Evolutionary conservation across 805 yeast genomes (phyloP).

Genomic region (Candida insectorum): DNA sequence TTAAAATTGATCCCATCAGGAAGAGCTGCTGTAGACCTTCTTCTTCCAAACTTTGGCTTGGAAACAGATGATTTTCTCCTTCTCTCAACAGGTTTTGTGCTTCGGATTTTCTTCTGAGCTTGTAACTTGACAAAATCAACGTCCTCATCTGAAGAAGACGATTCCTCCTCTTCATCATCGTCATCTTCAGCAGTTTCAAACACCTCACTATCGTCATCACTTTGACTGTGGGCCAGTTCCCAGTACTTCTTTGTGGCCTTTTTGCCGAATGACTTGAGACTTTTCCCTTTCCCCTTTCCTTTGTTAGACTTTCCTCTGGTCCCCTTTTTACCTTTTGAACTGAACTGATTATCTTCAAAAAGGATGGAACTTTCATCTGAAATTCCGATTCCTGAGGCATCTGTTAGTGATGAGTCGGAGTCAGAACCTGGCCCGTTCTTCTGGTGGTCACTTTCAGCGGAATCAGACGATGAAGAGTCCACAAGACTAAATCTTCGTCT

Average conservation of each 20-base stretch:
- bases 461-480: conserved; percentile 22
- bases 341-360: conserved; percentile 1
- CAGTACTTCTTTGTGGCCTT: background rate
- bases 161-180: conserved; percentile 18
- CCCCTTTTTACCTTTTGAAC: conserved; percentile 1
- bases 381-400: conserved; percentile 28
- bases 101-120: conserved; percentile 59
- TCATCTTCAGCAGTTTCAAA: conserved; percentile 9
- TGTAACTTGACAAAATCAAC: conserved; percentile 72
- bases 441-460: conserved; percentile 13
- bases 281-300: conserved; percentile 7
- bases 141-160: conserved; percentile 60
- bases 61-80: conserved; percentile 10
- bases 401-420: conserved; percentile 40
- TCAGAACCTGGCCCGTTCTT: conserved; percentile 5
- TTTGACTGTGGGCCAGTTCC: too few relatives aligned
- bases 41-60: conserved; percentile 27
- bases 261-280: conserved; percentile 4
- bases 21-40: conserved; percentile 35
- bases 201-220: conserved; percentile 8
- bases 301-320: conserved; percentile 3
- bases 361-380: conserved; percentile 8
- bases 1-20: conserved; percentile 42
- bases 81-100: conserved; percentile 40
- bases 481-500: conserved; percentile 34